phyloP scores from a whole-genome alignment of 202 grass and related monocot genomes.

The Setaria italica region DNA sequence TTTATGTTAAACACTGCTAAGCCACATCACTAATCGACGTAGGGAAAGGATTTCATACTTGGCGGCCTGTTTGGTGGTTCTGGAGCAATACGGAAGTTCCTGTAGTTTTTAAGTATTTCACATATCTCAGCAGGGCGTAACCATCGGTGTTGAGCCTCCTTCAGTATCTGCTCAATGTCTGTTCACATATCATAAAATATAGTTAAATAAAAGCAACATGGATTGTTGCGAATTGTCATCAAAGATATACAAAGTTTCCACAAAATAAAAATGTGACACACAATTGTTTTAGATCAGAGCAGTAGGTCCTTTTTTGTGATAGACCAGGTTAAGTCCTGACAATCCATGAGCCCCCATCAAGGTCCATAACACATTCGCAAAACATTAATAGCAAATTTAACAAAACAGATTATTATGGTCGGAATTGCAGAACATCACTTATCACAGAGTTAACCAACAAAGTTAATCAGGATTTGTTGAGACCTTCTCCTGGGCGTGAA shows the following conservation, averaged over 20 bases:
- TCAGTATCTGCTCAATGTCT: constrained; percentile 64
- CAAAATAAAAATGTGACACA: not conserved
- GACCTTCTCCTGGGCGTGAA: not conserved
- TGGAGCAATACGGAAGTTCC: constrained; percentile 63
- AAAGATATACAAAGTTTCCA: not conserved
- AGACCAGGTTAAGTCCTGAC: not conserved
- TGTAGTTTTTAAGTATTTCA: constrained; percentile 77
- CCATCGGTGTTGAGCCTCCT: constrained; percentile 72
- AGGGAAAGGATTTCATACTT: constrained; percentile 46
- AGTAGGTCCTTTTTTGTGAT: not conserved
- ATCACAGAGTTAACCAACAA: not conserved
- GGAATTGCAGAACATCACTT: not conserved
- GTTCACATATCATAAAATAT: constrained; percentile 26
- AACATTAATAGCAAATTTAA: not conserved
- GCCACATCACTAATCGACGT: not conserved
- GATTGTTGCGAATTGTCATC: not conserved
- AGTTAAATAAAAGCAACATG: not conserved
- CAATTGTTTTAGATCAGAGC: not conserved
- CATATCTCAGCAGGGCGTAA: constrained; percentile 72
- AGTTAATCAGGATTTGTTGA: not conserved
- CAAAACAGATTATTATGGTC: not conserved
- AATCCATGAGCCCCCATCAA: not conserved
- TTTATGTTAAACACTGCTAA: not conserved
- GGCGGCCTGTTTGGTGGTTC: constrained; percentile 70
- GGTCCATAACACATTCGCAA: not conserved